phyloP scores from a whole-genome alignment of 2,329 filamentous ascomycete species.

The Monascus ruber region DNA sequence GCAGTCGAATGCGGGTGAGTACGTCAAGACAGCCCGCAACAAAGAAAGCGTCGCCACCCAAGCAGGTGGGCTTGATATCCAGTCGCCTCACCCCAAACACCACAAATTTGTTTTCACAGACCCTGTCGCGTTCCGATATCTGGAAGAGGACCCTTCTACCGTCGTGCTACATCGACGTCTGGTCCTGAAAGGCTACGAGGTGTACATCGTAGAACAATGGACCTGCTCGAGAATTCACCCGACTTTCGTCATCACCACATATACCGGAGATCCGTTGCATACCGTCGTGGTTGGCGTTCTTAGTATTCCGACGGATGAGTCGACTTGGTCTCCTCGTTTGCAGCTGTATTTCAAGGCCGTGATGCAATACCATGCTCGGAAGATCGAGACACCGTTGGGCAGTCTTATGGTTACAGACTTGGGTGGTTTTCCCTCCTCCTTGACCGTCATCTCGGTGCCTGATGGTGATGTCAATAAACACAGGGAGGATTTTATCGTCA shows the following conservation, averaged over 20 bases:
- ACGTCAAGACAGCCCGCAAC: conserved; percentile 10
- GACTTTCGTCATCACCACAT: conserved; percentile 84
- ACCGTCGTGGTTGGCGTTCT: conserved; percentile 69
- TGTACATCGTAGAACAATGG: conserved; percentile 96
- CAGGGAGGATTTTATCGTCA: conserved; percentile 77
- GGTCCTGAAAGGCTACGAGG: conserved; percentile 70
- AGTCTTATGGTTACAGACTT: conserved; percentile 90
- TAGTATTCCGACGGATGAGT: conserved; percentile 69
- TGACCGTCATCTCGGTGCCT: conserved; percentile 85
- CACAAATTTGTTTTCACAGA: conserved; percentile 55
- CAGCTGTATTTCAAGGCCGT: conserved; percentile 78
- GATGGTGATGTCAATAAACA: conserved; percentile 74
- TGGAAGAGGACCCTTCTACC: conserved; percentile 74
- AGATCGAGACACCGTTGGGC: conserved; percentile 70
- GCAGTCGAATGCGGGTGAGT: no score
- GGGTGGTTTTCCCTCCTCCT: conserved; percentile 77
- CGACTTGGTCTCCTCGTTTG: conserved; percentile 65
- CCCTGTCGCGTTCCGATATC: conserved; percentile 57
- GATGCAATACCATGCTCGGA: conserved; percentile 71
- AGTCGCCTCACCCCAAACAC: conserved; percentile 25
- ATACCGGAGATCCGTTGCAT: conserved; percentile 76
- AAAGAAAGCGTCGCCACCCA: conserved; percentile 12
- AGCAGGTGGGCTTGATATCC: conserved; percentile 6
- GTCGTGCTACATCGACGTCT: conserved; percentile 61
- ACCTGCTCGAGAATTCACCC: conserved; percentile 83